Conservation (phyloP, 2,329 filamentous ascomycete genomes). For the Falciphora oryzae region DNA sequence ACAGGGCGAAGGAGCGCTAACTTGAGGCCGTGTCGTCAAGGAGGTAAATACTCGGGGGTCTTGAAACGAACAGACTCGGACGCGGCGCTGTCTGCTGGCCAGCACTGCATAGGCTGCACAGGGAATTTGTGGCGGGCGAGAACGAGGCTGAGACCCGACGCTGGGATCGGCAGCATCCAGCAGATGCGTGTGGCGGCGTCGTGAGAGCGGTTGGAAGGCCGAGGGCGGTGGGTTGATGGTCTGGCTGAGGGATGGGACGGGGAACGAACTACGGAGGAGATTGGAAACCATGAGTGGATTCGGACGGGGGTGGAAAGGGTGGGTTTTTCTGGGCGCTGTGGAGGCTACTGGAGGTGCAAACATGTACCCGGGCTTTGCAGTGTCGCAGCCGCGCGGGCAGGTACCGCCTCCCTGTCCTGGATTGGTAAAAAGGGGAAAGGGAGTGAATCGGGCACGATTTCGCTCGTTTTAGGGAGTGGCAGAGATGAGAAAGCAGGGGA, state of each 20-base stretch:
- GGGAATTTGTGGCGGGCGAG: background rate
- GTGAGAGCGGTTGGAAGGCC: background rate
- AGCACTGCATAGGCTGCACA: background rate
- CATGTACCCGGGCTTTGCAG: background rate
- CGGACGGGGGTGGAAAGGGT: background rate
- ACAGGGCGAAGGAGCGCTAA: background rate
- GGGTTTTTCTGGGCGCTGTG: background rate
- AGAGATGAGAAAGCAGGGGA: background rate
- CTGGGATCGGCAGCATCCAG: background rate
- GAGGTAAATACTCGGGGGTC: background rate
- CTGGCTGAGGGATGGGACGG: slow-evolving; percentile 4
- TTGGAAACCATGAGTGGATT: background rate
- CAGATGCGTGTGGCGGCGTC: background rate
- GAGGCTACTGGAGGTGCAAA: background rate
- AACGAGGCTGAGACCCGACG: background rate
- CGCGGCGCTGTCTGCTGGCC: background rate
- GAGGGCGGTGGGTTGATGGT: slow-evolving; percentile 1
- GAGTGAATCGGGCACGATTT: background rate
- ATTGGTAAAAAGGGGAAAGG: background rate
- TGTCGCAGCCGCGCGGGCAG: background rate
- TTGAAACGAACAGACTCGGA: background rate
- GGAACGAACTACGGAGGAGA: slow-evolving; percentile 5
- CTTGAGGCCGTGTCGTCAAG: background rate
- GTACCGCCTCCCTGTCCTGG: background rate
- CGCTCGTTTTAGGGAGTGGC: background rate